phyloP scores from a whole-genome alignment of 2,329 filamentous ascomycete genomes.

The Alternaria incomplexa region DNA sequence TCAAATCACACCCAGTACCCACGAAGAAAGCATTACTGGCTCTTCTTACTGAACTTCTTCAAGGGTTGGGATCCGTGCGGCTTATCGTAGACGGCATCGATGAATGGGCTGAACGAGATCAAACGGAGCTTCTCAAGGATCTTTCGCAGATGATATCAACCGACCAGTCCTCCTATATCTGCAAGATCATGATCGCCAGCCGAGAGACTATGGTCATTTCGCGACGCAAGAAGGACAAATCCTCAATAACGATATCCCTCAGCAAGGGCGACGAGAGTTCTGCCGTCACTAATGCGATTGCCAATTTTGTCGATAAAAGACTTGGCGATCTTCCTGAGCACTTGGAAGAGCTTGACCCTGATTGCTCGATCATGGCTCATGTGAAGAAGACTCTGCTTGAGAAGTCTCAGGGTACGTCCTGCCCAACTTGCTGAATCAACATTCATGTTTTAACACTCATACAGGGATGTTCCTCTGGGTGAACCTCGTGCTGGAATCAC shows the following conservation, averaged over 20 bases:
- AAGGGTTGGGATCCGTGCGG: background rate
- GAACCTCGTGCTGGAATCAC: background rate
- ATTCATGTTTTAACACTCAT: fast-evolving
- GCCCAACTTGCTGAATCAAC: background rate
- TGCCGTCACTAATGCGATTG: background rate
- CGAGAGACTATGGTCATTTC: background rate
- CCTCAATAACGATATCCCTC: background rate
- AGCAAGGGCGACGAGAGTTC: background rate
- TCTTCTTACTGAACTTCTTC: background rate
- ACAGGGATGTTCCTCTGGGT: background rate
- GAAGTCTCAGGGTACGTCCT: background rate
- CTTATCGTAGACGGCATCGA: background rate
- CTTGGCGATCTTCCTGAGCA: background rate
- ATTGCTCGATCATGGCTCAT: background rate
- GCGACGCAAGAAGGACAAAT: background rate
- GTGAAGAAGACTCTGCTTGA: background rate
- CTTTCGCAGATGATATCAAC: background rate
- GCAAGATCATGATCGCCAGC: background rate
- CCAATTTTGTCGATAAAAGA: background rate
- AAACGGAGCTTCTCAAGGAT: background rate
- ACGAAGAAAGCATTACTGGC: background rate
- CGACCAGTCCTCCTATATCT: background rate
- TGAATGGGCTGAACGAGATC: background rate
- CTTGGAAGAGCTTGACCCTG: background rate
- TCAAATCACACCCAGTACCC: background rate